These are phyloP conservation scores for Claviceps maximensis DNA, from an alignment of 2,329 filamentous ascomycete species.

Conservation along the genomic window DNA sequence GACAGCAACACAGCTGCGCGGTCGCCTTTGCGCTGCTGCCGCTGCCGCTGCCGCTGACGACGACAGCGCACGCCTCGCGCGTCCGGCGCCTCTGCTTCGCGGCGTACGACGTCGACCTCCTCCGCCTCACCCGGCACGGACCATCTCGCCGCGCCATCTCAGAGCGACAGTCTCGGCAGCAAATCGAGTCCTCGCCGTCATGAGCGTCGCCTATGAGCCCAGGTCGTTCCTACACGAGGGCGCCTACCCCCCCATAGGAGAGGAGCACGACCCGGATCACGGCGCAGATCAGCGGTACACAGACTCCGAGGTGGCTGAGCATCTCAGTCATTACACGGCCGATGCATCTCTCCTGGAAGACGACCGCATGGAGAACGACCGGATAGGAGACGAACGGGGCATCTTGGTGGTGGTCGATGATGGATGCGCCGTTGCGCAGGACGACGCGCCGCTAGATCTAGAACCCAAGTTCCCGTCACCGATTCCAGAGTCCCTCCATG, in stretches of 20 bases:
- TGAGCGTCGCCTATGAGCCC: constrained; percentile 40
- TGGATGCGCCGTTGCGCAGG: constrained; percentile 23
- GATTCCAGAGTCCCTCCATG: constrained; percentile 18
- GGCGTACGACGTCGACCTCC: constrained; percentile 3
- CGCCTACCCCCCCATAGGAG: constrained; percentile 32
- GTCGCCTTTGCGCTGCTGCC: neutral
- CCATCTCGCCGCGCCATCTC: constrained; percentile 5
- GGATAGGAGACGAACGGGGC: constrained; percentile 5
- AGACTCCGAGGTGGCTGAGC: constrained; percentile 29
- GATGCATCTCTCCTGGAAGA: constrained; percentile 16
- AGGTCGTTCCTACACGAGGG: constrained; percentile 35
- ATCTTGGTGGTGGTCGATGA: constrained; percentile 22
- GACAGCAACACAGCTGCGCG: neutral
- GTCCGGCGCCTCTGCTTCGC: constrained; percentile 4
- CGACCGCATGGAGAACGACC: constrained; percentile 8
- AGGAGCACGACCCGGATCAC: constrained; percentile 29
- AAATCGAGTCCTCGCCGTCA: constrained; percentile 17
- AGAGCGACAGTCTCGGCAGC: constrained; percentile 9
- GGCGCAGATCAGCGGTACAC: constrained; percentile 27
- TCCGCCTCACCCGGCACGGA: constrained; percentile 4
- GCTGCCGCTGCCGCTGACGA: neutral
- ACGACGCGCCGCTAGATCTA: constrained; percentile 27
- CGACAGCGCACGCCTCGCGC: constrained; percentile 4
- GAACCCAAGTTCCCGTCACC: constrained; percentile 22
- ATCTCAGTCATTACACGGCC: constrained; percentile 30